phyloP scores from a whole-genome alignment of 805 yeast genomes.

The Starmerella floricola region DNA sequence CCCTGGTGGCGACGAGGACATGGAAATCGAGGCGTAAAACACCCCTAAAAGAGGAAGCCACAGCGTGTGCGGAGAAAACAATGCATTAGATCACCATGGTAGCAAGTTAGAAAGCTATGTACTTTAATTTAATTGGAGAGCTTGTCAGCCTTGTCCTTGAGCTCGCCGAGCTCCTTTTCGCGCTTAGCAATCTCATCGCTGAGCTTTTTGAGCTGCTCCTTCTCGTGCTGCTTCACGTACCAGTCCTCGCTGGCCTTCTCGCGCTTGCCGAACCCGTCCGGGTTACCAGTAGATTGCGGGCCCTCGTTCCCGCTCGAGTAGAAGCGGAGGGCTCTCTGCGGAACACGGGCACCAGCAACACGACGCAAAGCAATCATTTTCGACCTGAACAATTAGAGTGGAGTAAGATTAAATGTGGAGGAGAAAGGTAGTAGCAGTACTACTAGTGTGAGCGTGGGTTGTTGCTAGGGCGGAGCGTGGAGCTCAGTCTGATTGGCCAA shows the following conservation, averaged over 20 bases:
- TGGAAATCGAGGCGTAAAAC: constrained; percentile 13
- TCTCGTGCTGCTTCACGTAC: constrained; percentile 79
- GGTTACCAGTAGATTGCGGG: constrained; percentile 24
- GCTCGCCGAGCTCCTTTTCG: constrained; percentile 24
- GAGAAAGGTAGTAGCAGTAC: too few species aligned
- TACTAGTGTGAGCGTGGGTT: too few species aligned
- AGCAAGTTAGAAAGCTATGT: not conserved
- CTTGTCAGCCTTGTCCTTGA: constrained; percentile 23
- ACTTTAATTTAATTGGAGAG: constrained; percentile 10
- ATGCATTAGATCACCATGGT: not conserved
- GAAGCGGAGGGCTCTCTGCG: constrained; percentile 14
- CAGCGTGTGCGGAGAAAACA: too few species aligned
- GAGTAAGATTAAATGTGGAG: too few species aligned
- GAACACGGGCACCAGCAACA: constrained; percentile 5
- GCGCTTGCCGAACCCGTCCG: constrained; percentile 67
- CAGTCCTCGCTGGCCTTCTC: constrained; percentile 89
- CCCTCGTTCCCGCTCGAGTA: constrained; percentile 13
- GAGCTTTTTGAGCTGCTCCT: constrained; percentile 60
- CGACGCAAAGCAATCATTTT: constrained; percentile 16
- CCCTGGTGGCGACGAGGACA: not conserved
- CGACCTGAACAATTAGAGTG: too few species aligned
- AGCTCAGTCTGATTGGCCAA: not conserved
- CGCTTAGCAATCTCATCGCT: constrained; percentile 25
- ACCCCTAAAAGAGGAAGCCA: not conserved
- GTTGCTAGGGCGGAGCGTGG: not conserved